phyloP scores from a whole-genome alignment of 805 yeast species.

The Torulaspora maleeae region DNA sequence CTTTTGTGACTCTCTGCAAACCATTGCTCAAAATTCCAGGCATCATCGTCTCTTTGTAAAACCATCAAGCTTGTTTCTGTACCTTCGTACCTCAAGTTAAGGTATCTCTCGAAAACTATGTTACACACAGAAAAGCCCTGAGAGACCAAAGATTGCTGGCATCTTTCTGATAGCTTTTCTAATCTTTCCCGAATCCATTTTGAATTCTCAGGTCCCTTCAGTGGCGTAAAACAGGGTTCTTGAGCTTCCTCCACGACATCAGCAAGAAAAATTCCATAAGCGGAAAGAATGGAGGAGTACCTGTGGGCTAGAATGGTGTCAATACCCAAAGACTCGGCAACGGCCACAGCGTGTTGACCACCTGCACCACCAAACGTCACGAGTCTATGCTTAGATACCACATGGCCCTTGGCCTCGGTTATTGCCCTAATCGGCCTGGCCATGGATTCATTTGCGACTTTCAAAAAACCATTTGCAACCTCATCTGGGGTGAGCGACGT shows the following conservation, averaged over 20 bases:
- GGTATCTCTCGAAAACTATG: constrained; percentile 54
- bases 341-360: constrained; percentile 81
- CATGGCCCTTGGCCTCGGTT: constrained; percentile 80
- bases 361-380: constrained; percentile 94
- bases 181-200: constrained; percentile 43
- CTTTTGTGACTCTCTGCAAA: constrained; percentile 55
- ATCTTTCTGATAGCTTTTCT: constrained; percentile 40
- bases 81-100: constrained; percentile 80
- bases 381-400: constrained; percentile 58
- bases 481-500: constrained; percentile 50
- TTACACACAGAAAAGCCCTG: constrained; percentile 53
- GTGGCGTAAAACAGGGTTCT: constrained; percentile 55
- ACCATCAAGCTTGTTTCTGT: constrained; percentile 87
- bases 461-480: constrained; percentile 74
- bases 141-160: constrained; percentile 37
- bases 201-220: constrained; percentile 34
- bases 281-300: constrained; percentile 78
- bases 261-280: constrained; percentile 84
- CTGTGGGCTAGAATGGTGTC: constrained; percentile 65
- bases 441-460: constrained; percentile 85
- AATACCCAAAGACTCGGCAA: constrained; percentile 69
- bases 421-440: constrained; percentile 80
- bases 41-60: constrained; percentile 24
- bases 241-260: constrained; percentile 80
- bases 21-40: constrained; percentile 36